phyloP scores from a whole-genome alignment of 192 early-diverging fungal genomes.

The Coemansia biformis region DNA sequence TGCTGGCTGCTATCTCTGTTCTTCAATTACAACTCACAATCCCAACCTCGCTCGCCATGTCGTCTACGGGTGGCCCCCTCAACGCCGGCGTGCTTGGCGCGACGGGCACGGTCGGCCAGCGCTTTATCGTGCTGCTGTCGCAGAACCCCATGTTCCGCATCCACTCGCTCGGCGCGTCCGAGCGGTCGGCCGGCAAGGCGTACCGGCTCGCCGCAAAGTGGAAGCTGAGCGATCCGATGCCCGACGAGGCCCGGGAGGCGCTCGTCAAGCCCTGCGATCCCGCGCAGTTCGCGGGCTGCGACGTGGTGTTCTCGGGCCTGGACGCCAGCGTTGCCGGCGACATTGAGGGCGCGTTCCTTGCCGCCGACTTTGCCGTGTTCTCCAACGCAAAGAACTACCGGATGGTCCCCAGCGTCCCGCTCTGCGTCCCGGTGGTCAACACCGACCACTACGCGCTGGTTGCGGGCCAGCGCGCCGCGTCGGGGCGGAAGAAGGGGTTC shows the following conservation, averaged over 20 bases:
- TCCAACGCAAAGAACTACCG: slow-evolving; percentile 98
- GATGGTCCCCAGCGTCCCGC: slow-evolving; percentile 79
- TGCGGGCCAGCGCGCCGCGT: slow-evolving; percentile 59
- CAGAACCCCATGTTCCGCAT: slow-evolving; percentile 82
- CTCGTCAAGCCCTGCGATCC: slow-evolving; percentile 71
- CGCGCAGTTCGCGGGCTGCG: slow-evolving; percentile 69
- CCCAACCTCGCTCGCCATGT: no score
- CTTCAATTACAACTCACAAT: no score
- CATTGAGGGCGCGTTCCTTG: slow-evolving; percentile 86
- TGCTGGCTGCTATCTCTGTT: no score
- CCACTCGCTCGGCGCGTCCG: slow-evolving; percentile 83
- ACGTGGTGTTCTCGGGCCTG: slow-evolving; percentile 92
- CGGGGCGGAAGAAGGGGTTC: slow-evolving; percentile 70
- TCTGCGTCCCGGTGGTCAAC: slow-evolving; percentile 93
- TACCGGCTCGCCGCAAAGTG: slow-evolving; percentile 78
- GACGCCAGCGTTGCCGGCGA: slow-evolving; percentile 93
- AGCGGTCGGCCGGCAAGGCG: slow-evolving; percentile 81
- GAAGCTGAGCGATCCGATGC: slow-evolving; percentile 82
- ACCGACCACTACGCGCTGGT: slow-evolving; percentile 81
- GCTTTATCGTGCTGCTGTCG: slow-evolving; percentile 87
- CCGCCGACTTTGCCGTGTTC: slow-evolving; percentile 82
- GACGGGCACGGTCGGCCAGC: slow-evolving; percentile 97
- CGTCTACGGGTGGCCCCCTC: no score
- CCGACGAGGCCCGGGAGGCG: slow-evolving; percentile 52
- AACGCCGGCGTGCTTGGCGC: slow-evolving; percentile 91